Evolutionary conservation across 257 asterid genomes (phyloP), one percentile per base, ranked within the genome.

Genomic region (Lavandula angustifolia): DNA sequence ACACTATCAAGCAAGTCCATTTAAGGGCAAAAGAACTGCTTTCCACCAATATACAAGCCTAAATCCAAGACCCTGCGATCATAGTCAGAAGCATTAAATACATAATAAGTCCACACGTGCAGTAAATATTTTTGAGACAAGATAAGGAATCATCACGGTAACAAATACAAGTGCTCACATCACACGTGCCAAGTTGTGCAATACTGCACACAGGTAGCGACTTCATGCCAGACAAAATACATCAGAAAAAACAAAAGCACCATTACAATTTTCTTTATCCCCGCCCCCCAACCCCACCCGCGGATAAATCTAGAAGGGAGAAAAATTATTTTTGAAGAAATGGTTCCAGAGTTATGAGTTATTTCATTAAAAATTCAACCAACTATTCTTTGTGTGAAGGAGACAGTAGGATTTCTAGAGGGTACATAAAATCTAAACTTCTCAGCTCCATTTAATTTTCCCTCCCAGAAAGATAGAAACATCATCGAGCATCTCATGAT

Each of bases 21-120:
- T 42, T 62, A 76, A 76, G 65, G 82, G 70, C 75, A 85, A 67
- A 76, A 74, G 72, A 69, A 75, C 79, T 64, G 75, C 95, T 73
- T 80, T 80, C 76, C 91, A 73, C 77, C 86, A 80, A 72, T 62
- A 77, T 71, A 80, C 79, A 82, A 65, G 75, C 77, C 81, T 62
- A 79, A 73, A 59, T 73, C 90, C 85, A 76, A 84, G 75, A 75
- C 80, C 95, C 87, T 82, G 95, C 87, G 92, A 87, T 81, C 84
- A 83, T 68, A 82, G 83, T 74, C 78, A 83, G 84, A 77, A 72
- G 75, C 68, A 67, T 77, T 74, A 67, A 73, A 71, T 37, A 54
- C 63, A 67, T 56, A 69, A 57, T 55, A 68, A 64, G 67, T 46
- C 57, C 58, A 43, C 43, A 74, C 54, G 44, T 27, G 42, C 68